These are phyloP conservation scores for Paecilomyces sp. DNA, from an alignment of 2,329 filamentous ascomycete species.

Conservation along the genomic window DNA sequence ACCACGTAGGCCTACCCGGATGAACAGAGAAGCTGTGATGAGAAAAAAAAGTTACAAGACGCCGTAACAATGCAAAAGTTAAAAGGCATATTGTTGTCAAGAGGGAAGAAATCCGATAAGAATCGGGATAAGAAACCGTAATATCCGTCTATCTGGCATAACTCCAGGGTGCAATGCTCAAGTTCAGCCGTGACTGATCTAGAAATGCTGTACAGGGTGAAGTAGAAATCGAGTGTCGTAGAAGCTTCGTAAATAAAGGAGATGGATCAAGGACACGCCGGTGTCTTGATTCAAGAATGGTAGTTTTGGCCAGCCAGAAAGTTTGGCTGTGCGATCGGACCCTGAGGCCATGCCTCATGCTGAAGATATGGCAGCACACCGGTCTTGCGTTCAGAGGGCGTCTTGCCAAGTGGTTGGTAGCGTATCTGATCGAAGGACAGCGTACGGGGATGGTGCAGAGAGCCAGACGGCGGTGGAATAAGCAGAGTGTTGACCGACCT, in stretches of 20 bases:
- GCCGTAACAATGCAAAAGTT: not conserved
- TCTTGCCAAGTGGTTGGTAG: constrained; percentile 68
- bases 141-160: not conserved
- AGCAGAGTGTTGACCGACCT: constrained; percentile 85
- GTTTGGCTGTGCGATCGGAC: constrained; percentile 20
- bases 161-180: not conserved
- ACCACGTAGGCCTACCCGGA: not conserved
- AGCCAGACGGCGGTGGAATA: constrained; percentile 74
- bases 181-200: not conserved
- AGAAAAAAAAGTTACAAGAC: not conserved
- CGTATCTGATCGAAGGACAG: constrained; percentile 67
- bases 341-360: constrained; percentile 36
- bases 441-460: constrained; percentile 66
- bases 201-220: not conserved
- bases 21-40: not conserved
- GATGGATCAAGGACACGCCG: not conserved
- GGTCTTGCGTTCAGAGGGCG: constrained; percentile 56
- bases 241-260: not conserved
- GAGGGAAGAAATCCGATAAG: not conserved
- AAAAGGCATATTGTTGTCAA: not conserved
- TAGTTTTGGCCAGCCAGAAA: constrained; percentile 22
- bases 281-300: constrained; percentile 16
- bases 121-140: not conserved
- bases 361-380: constrained; percentile 59
- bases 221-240: not conserved